Evolutionary conservation across 2,329 filamentous ascomycete species (phyloP).

Genomic region (Penicillium capsulatum): DNA sequence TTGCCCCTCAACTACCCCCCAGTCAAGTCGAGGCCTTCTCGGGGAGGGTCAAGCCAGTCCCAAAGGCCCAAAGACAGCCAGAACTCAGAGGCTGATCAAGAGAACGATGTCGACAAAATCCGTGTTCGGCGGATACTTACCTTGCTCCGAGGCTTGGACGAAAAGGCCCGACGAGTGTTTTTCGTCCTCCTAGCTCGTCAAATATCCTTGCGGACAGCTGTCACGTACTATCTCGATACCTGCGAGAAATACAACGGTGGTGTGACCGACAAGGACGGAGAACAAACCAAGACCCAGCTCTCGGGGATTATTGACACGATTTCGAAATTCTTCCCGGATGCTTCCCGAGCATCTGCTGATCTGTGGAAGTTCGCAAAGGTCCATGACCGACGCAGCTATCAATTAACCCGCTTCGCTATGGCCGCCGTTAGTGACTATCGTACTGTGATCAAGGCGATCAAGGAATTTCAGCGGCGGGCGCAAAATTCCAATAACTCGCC

Average conservation of each 20-base stretch:
- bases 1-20: constrained; percentile 86
- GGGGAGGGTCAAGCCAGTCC: constrained; percentile 48
- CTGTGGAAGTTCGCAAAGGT: constrained; percentile 86
- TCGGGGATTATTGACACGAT: constrained; percentile 69
- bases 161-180: constrained; percentile 77
- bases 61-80: constrained; percentile 51
- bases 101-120: constrained; percentile 55
- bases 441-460: constrained; percentile 83
- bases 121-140: constrained; percentile 80
- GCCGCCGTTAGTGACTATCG: constrained; percentile 85
- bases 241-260: constrained; percentile 90
- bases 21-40: constrained; percentile 52
- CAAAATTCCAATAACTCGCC: constrained; percentile 59
- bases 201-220: constrained; percentile 65
- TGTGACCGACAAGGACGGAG: constrained; percentile 64
- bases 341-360: constrained; percentile 66
- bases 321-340: constrained; percentile 71
- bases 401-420: constrained; percentile 81
- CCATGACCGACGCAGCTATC: constrained; percentile 85
- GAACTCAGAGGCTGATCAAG: constrained; percentile 34
- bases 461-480: constrained; percentile 79
- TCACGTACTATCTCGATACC: constrained; percentile 72
- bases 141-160: constrained; percentile 72
- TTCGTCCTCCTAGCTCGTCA: constrained; percentile 80
- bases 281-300: constrained; percentile 64